These are phyloP conservation scores for Teunomyces stri DNA, from an alignment of 805 yeast genomes.

Conservation along the genomic window DNA sequence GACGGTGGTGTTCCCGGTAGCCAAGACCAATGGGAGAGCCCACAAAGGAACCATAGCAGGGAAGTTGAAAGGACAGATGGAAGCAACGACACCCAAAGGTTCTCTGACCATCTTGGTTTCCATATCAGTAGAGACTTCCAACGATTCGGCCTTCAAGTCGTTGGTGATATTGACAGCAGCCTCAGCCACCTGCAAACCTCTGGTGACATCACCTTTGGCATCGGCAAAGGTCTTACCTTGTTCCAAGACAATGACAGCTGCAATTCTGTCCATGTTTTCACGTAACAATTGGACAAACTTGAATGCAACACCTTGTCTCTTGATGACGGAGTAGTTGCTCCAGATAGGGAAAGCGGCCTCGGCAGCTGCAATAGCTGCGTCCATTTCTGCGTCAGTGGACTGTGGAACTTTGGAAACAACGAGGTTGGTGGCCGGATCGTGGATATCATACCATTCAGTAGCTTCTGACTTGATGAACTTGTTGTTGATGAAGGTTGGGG, in stretches of 20 bases:
- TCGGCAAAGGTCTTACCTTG: slow-evolving; percentile 73
- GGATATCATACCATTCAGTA: slow-evolving; percentile 61
- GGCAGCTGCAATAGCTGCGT: slow-evolving; percentile 64
- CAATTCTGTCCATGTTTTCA: slow-evolving; percentile 65
- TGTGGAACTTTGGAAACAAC: slow-evolving; percentile 72
- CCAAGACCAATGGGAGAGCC: slow-evolving; percentile 61
- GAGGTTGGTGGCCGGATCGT: slow-evolving; percentile 72
- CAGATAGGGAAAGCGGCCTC: slow-evolving; percentile 58
- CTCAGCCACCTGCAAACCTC: slow-evolving; percentile 79
- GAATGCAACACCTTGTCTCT: slow-evolving; percentile 72
- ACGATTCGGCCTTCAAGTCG: slow-evolving; percentile 59
- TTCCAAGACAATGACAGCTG: slow-evolving; percentile 50
- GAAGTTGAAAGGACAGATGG: slow-evolving; percentile 79
- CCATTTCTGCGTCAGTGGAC: slow-evolving; percentile 62
- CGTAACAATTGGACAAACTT: slow-evolving; percentile 63
- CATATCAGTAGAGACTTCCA: slow-evolving; percentile 72
- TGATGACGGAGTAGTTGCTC: slow-evolving; percentile 54
- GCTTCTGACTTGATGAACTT: slow-evolving; percentile 50
- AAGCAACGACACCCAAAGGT: slow-evolving; percentile 74
- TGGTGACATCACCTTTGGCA: slow-evolving; percentile 69
- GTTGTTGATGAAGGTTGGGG: slow-evolving; percentile 53
- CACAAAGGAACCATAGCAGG: slow-evolving; percentile 81
- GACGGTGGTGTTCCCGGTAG: slow-evolving; percentile 70
- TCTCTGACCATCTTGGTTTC: slow-evolving; percentile 74
- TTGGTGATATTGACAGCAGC: slow-evolving; percentile 65